Conservation (phyloP, 305 asterid genomes). For the Fraxinus baroniana region DNA sequence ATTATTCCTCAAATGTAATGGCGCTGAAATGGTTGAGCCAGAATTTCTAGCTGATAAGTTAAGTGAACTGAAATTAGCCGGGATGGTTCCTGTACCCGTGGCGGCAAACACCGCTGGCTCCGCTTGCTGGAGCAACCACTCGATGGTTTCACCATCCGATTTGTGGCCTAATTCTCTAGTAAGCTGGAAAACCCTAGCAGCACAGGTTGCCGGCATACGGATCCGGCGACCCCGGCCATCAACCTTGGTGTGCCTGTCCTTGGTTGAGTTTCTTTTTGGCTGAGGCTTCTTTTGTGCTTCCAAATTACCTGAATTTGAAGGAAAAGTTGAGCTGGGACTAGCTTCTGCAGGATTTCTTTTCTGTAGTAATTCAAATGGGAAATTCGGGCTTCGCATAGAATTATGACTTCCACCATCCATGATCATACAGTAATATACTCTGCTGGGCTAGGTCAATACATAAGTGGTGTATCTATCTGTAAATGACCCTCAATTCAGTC, state of each 20-base stretch:
- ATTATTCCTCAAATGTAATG: conserved; percentile 25
- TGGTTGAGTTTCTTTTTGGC: conserved; percentile 46
- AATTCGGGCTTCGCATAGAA: conserved; percentile 35
- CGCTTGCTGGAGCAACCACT: conserved; percentile 76
- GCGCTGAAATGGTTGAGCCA: conserved; percentile 51
- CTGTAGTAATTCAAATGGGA: conserved; percentile 55
- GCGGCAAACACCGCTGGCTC: conserved; percentile 78
- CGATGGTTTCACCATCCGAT: conserved; percentile 69
- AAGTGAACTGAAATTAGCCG: conserved; percentile 60
- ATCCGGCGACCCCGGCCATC: conserved; percentile 74
- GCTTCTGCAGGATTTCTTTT: conserved; percentile 30
- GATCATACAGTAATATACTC: conserved; percentile 16
- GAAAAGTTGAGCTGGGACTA: conserved; percentile 23
- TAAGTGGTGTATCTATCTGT: conserved; percentile 15
- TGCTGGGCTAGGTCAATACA: conserved; percentile 5
- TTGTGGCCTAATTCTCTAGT: conserved; percentile 66
- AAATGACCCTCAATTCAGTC: conserved; percentile 34
- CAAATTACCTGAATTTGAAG: background rate
- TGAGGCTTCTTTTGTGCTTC: conserved; percentile 30
- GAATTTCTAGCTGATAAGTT: conserved; percentile 56
- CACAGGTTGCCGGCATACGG: conserved; percentile 72
- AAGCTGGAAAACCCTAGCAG: conserved; percentile 77
- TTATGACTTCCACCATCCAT: conserved; percentile 44
- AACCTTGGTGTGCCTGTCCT: conserved; percentile 68
- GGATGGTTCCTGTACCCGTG: conserved; percentile 77